Evolutionary conservation across 2,329 filamentous ascomycete genomes (phyloP).

Genomic region (Blastomyces emzantsi): DNA sequence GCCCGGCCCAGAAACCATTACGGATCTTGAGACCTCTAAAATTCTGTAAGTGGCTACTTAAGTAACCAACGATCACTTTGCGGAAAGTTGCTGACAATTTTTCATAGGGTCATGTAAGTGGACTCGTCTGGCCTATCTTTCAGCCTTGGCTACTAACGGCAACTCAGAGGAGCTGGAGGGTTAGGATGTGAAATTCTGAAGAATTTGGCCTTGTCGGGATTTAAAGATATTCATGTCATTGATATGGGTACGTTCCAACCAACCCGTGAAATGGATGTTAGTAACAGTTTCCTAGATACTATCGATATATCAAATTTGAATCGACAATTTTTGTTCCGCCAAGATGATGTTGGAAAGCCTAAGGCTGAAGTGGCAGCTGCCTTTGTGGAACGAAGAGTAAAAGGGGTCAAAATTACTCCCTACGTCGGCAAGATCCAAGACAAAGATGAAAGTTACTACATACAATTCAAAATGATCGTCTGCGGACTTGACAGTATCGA

Average conservation of each 20-base stretch:
- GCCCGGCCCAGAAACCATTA: conserved; percentile 44
- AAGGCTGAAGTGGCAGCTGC: conserved; percentile 89
- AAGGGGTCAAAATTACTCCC: conserved; percentile 83
- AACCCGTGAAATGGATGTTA: not conserved
- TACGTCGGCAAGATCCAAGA: conserved; percentile 96
- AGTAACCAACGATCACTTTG: not conserved
- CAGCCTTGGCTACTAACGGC: conserved; percentile 9
- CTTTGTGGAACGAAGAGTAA: conserved; percentile 84
- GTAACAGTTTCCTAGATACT: conserved; percentile 53
- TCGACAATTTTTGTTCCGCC: conserved; percentile 90
- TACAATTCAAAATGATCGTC: conserved; percentile 88
- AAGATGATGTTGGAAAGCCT: conserved; percentile 80
- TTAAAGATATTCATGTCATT: conserved; percentile 96
- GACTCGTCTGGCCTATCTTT: not conserved
- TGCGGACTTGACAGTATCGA: conserved; percentile 97
- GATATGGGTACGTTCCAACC: conserved; percentile 68
- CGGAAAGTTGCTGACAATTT: conserved; percentile 5
- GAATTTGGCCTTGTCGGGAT: conserved; percentile 87
- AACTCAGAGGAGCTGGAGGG: conserved; percentile 73
- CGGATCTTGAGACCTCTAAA: conserved; percentile 59
- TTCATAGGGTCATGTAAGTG: conserved; percentile 30
- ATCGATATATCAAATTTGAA: conserved; percentile 99
- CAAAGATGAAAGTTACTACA: conserved; percentile 92
- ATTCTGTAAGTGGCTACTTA: conserved; percentile 52
- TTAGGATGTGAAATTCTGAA: conserved; percentile 95